Evolutionary conservation across 2,329 filamentous ascomycete species (phyloP), one percentile per base, ranked within the genome.

Genomic region (Penicillium sp.): DNA sequence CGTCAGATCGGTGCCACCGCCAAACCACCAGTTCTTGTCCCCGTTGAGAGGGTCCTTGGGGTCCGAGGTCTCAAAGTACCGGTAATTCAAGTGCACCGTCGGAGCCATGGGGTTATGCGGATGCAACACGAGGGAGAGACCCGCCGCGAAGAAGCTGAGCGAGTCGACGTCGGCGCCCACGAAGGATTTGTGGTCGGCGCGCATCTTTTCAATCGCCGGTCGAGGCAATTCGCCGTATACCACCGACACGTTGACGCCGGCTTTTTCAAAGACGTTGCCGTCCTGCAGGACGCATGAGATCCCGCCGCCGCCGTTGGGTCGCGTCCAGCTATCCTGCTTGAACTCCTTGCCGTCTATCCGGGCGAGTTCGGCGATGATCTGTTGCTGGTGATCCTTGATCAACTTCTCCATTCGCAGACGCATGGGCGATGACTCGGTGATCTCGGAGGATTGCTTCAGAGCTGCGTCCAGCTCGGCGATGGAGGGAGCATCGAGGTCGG

Each of bases 201-300:
- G 83, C 93, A 98, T 97, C 72, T 90, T 90, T 61, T 84, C 80
- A 57, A 98, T 95, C 28, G 89, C 93, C 0, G 88, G 78, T 61
- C 88, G 85, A 32, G 90, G 90, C 2, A 98, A 79, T 41, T 84
- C 86, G 52, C 93, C 93, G 66, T 98, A 97, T 43, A 98, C 93
- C 52, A 97, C 83, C 48, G 88, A 94, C 63, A 91, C 90, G 64
- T 95, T 95, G 50, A 97, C 90, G 28, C 93, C 93, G 39, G 88
- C 93, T 73, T 98, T 98, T 70, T 98, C 93, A 63, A 98, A 98
- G 43, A 96, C 89, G 53, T 94, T 91, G 58, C 93, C 90, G 56
- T 96, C 90, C 69, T 98, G 93, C 13, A 98, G 76, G 35, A 98
- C 90, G 70, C 90, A 95, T 12, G 89, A 94, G 60, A 91, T 90